Evolutionary conservation across 2,329 filamentous ascomycete genomes (phyloP), one percentile per base, ranked within the genome.

Genomic region (Ambrosiella cleistominuta): DNA sequence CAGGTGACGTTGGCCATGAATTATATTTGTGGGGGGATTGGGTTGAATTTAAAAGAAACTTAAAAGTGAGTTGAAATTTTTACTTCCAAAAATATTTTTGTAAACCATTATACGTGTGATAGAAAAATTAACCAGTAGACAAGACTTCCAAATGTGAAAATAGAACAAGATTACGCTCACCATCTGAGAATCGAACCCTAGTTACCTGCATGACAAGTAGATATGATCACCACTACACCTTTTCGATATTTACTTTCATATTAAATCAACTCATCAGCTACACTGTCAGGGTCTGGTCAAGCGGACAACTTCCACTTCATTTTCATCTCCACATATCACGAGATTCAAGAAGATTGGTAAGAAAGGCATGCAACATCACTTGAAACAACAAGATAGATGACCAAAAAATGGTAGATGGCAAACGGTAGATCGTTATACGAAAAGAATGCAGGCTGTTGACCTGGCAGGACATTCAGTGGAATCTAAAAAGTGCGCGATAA

Each of bases 181-280:
- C 47, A 51, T 51, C 47, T 51, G 47, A 15, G 47, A 51, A 51
- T 51, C 27, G 19, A 51, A 51, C 47, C 11, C 27, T 35, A 15
- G 47, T 51, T 15, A 51, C 47, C 47, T 51, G 47, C 47, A 15
- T 51, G 47, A 51, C 47, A 51, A 51, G 47, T 27, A 51, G 47
- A 11, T 51, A 51, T 51, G 47, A 51, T 51, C 47, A 51, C 47
- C 47, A 51, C 47, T 51, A 51, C 27, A 51, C 47, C 35, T 56
- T 57, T 47, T 57, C 50, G 36, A 49, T 49, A 49, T 49, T 17
- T 49, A 49, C 45, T 27, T 5, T 3, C 27, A 27, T 27, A 27
- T 27, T 27, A 27, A 27, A 27, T 27, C 27, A 27, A 27, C 3
- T 27, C 27, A 5, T 27, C 27, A 27, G 27, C 2, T 5, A 27